Evolutionary conservation across 2,329 filamentous ascomycete species (phyloP).

Genomic region (Dryadomyces quercus-mongolicae): DNA sequence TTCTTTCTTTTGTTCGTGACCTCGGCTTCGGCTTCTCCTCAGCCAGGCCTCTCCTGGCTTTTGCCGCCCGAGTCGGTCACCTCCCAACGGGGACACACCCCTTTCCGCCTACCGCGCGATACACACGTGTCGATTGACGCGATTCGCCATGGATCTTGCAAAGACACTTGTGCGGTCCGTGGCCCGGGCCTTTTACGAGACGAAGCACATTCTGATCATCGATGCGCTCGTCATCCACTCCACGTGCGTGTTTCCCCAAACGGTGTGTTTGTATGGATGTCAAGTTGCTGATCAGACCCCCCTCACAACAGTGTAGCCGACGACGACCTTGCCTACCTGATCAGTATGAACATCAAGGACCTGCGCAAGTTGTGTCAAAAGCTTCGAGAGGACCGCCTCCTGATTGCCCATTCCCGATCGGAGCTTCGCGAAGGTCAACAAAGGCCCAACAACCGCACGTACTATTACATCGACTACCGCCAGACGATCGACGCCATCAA

Average conservation of each 20-base stretch:
- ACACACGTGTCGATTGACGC: too few species aligned
- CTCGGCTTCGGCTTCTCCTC: neutral
- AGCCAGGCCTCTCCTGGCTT: neutral
- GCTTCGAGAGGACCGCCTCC: constrained; percentile 73
- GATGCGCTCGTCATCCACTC: constrained; percentile 81
- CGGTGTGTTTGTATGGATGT: too few species aligned
- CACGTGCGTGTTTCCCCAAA: constrained; percentile 37
- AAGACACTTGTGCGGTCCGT: constrained; percentile 76
- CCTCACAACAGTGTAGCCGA: constrained; percentile 57
- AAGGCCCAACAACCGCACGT: constrained; percentile 74
- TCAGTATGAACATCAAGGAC: constrained; percentile 84
- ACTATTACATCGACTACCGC: constrained; percentile 95
- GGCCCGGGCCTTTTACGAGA: constrained; percentile 75
- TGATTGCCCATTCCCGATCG: constrained; percentile 65
- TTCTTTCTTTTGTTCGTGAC: neutral
- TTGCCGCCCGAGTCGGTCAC: neutral
- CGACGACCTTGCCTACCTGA: constrained; percentile 74
- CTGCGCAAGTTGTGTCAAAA: constrained; percentile 80
- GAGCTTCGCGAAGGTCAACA: constrained; percentile 73
- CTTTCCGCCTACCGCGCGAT: too few species aligned
- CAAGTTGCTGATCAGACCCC: neutral
- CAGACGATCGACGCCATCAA: constrained; percentile 94
- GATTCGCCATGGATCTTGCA: constrained; percentile 35
- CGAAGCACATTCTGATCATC: constrained; percentile 70
- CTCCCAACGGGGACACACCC: too few species aligned